phyloP scores from a whole-genome alignment of 2,329 filamentous ascomycete genomes.

The Alternaria burnsii region DNA sequence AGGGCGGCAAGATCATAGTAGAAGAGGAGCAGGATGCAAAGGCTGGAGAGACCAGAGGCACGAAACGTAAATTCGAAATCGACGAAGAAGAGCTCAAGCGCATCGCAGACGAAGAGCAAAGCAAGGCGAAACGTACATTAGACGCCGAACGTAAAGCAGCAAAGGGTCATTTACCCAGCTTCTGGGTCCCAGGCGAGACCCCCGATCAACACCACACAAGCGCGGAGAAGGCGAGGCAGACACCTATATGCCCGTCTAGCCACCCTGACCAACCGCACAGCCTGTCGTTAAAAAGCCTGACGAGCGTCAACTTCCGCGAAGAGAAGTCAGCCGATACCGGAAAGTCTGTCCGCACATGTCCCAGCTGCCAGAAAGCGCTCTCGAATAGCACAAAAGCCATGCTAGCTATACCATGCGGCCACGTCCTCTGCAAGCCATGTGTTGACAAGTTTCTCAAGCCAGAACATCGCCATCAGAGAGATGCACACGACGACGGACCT shows the following conservation, averaged over 20 bases:
- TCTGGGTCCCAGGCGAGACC: conserved; percentile 90
- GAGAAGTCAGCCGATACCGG: conserved; percentile 66
- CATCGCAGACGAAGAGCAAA: conserved; percentile 73
- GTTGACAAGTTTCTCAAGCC: conserved; percentile 79
- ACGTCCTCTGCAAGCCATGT: conserved; percentile 88
- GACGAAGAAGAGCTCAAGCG: conserved; percentile 78
- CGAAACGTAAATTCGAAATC: conserved; percentile 82
- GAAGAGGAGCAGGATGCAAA: conserved; percentile 48
- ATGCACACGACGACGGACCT: conserved; percentile 65
- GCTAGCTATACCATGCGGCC: conserved; percentile 86
- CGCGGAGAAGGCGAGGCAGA: conserved; percentile 62
- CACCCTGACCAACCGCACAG: conserved; percentile 71
- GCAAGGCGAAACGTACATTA: conserved; percentile 73
- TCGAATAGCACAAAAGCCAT: conserved; percentile 84
- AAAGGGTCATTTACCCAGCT: conserved; percentile 78
- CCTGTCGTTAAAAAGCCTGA: conserved; percentile 80
- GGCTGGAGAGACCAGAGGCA: conserved; percentile 47
- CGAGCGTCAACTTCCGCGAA: conserved; percentile 79
- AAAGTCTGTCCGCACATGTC: conserved; percentile 70
- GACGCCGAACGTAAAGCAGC: conserved; percentile 73
- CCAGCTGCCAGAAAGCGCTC: conserved; percentile 83
- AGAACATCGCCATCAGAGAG: conserved; percentile 45
- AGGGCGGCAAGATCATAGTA: conserved; percentile 56
- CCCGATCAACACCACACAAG: conserved; percentile 65
- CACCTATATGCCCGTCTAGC: conserved; percentile 80